phyloP scores from a whole-genome alignment of 305 asterid species.

The Fraxinus sp. region DNA sequence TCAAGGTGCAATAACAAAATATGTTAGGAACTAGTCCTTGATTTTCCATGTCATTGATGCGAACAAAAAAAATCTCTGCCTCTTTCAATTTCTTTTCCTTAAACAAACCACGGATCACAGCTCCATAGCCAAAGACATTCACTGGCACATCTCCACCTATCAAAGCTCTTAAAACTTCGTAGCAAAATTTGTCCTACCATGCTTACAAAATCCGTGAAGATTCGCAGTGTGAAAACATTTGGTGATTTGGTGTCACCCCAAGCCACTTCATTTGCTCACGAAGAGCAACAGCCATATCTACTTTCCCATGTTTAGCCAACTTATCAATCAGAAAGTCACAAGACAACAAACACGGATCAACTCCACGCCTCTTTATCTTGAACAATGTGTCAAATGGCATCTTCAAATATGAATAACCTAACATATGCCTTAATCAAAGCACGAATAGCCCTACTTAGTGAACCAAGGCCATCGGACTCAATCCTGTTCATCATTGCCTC shows the following conservation, averaged over 20 bases:
- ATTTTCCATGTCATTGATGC: constrained; percentile 41
- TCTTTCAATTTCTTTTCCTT: constrained; percentile 50
- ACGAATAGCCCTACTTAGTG: constrained; percentile 51
- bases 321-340: constrained; percentile 66
- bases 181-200: constrained; percentile 41
- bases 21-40: constrained; percentile 48
- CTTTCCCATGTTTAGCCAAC: constrained; percentile 52
- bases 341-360: constrained; percentile 48
- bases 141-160: constrained; percentile 29
- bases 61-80: constrained; percentile 47
- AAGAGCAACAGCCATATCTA: constrained; percentile 45
- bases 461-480: constrained; percentile 39
- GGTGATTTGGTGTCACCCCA: constrained; percentile 46
- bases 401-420: constrained; percentile 60
- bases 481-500: constrained; percentile 56
- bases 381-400: constrained; percentile 54
- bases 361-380: constrained; percentile 39
- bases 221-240: constrained; percentile 34
- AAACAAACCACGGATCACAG: constrained; percentile 61
- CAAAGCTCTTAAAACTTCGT: constrained; percentile 36
- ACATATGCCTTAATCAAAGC: constrained; percentile 57
- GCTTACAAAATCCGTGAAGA: constrained; percentile 56
- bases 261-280: constrained; percentile 53
- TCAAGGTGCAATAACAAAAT: constrained; percentile 40
- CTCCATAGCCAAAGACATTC: constrained; percentile 44